A percentile compares a stretch with the other conserved stretches of the same genome.
Evolutionary conservation across 2,329 filamentous ascomycete genomes (phyloP).

Genomic region (Aureobasidium sp.): DNA sequence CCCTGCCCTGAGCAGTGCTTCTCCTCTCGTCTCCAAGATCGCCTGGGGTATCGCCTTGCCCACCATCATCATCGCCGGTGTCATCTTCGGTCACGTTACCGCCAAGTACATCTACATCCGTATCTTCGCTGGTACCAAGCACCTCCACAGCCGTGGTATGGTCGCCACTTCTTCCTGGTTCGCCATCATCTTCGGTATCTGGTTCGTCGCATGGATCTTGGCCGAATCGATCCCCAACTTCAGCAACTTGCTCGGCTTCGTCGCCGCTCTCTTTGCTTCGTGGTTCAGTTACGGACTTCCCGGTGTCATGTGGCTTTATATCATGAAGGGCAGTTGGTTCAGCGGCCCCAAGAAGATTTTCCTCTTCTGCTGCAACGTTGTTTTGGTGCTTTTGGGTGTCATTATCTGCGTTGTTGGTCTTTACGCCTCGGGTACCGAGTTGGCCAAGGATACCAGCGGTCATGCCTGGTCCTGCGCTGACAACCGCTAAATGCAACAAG

Average conservation of each 20-base stretch:
- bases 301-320: slow-evolving; percentile 38
- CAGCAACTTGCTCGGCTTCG: slow-evolving; percentile 31
- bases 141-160: slow-evolving; percentile 39
- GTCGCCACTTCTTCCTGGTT: slow-evolving; percentile 64
- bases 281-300: slow-evolving; percentile 59
- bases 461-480: slow-evolving; percentile 21
- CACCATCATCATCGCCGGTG: slow-evolving; percentile 76
- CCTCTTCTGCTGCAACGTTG: slow-evolving; percentile 46
- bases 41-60: slow-evolving; percentile 76
- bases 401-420: slow-evolving; percentile 34
- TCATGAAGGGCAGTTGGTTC: slow-evolving; percentile 50
- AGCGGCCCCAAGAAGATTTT: slow-evolving; percentile 44
- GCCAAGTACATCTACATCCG: slow-evolving; percentile 73
- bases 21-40: slow-evolving; percentile 61
- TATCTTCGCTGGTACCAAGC: slow-evolving; percentile 66
- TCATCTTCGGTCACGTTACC: slow-evolving; percentile 73
- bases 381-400: slow-evolving; percentile 38
- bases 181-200: slow-evolving; percentile 60
- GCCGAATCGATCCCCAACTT: slow-evolving; percentile 50
- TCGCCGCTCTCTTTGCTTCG: slow-evolving; percentile 66
- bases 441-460: slow-evolving; percentile 16
- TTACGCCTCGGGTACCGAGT: slow-evolving; percentile 23
- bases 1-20: slow-evolving; percentile 71
- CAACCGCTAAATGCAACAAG: slow-evolving; percentile 17
- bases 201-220: slow-evolving; percentile 71